phyloP scores from a whole-genome alignment of 148 eudicot species.

The Rhododendron mucronatum region DNA sequence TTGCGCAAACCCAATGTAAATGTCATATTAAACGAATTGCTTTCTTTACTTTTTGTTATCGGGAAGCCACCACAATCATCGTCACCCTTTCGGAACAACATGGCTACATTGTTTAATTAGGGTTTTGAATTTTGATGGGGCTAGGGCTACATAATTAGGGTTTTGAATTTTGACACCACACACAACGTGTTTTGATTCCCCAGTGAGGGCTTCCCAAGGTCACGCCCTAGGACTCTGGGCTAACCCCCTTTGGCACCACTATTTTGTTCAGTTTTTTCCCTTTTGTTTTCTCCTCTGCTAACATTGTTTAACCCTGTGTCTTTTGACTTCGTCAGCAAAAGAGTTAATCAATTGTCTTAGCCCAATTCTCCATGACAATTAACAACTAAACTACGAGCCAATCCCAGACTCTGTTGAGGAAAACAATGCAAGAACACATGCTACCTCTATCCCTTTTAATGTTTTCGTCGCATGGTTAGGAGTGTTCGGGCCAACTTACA shows the following conservation, averaged over 20 bases:
- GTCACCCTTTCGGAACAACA: neutral
- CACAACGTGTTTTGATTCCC: conserved; percentile 30
- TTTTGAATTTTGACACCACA: conserved; percentile 10
- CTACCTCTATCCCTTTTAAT: neutral
- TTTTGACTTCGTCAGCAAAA: neutral
- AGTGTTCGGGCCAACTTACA: no score
- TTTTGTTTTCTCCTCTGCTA: neutral
- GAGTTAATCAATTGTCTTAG: conserved; percentile 3
- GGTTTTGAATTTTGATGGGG: neutral
- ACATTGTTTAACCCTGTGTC: neutral
- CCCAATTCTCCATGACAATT: conserved; percentile 40
- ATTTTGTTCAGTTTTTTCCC: neutral
- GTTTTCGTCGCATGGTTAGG: neutral
- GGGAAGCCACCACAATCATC: neutral
- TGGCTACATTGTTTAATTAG: neutral
- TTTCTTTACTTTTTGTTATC: neutral
- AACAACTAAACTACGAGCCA: conserved; percentile 5
- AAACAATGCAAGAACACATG: conserved; percentile 81
- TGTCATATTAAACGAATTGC: neutral
- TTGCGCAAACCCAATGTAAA: neutral
- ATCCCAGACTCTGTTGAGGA: conserved; percentile 39
- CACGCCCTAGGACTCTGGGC: conserved; percentile 1
- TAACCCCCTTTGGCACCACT: neutral
- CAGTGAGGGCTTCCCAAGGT: conserved; percentile 20
- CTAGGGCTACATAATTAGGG: conserved; percentile 10